Evolutionary conservation across 2,329 filamentous ascomycete species (phyloP).

Genomic region (Fusarium fujikuroi): DNA sequence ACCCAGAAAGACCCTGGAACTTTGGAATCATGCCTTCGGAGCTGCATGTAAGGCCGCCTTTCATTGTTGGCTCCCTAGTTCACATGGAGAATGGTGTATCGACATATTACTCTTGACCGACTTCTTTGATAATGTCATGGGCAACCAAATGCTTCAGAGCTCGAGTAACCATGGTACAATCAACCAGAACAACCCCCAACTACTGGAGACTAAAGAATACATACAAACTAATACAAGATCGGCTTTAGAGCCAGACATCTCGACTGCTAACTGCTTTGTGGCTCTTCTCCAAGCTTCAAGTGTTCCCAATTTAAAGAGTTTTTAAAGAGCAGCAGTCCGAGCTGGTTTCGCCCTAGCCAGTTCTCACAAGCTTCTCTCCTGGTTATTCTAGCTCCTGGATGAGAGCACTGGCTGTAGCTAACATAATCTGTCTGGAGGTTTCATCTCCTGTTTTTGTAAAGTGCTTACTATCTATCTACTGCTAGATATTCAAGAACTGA

Average conservation of each 20-base stretch:
- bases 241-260: conserved; percentile 13
- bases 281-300: conserved; percentile 24
- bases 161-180: background rate
- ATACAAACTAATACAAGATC: conserved; percentile 16
- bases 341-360: conserved; percentile 30
- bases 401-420: conserved; percentile 14
- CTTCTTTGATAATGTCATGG: conserved; percentile 19
- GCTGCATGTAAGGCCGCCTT: conserved; percentile 26
- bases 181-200: background rate
- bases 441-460: conserved; percentile 14
- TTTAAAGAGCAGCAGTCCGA: conserved; percentile 27
- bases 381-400: conserved; percentile 27
- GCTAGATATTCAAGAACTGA: conserved; percentile 10
- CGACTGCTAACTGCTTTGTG: conserved; percentile 9
- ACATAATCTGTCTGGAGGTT: conserved; percentile 3
- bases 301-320: conserved; percentile 27
- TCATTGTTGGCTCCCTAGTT: conserved; percentile 26
- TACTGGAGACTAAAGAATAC: background rate
- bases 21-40: conserved; percentile 33
- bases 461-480: conserved; percentile 1
- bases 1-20: conserved; percentile 47
- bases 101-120: conserved; percentile 3
- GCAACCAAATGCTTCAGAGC: conserved; percentile 18
- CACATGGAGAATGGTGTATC: conserved; percentile 12
- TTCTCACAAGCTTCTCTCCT: conserved; percentile 22